Base-by-base conservation (phyloP, 306 rosid species). In the Rosa rugosa region DNA sequence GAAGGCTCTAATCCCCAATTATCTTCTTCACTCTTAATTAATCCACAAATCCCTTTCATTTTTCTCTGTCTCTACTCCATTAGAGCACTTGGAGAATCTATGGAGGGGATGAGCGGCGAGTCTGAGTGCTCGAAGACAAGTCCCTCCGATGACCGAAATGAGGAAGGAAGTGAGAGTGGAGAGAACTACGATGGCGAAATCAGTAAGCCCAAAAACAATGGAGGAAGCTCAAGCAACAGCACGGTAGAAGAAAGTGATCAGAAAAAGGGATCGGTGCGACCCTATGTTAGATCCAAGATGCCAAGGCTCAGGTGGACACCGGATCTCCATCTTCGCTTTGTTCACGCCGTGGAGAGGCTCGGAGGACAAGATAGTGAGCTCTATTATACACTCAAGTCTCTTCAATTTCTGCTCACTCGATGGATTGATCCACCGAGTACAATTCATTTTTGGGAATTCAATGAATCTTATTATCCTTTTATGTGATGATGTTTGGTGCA, bases 341-440 rank as follows among this genome's bases (percentile, higher is more conserved):
- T 91, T 85, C 91, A 95, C 84, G 96, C 99, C 41, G 89, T 95
- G 53, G 91, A 92, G 84, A 88, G 95, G 81, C 98, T 92, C 44
- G 99, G 98, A 40, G 99, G 99, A 75, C 97, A 92, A 91, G 97
- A 92, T 69, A 92, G 99, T 95, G 66, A 89, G 93, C 80, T 67
- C 47, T 40, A 40, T 40, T 40, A 18, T 40, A 38, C 25, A 17
- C 27, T 40, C 47, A 36, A 8, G 6, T 65, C 45, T 56, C 50
- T 70, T 44, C 71, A 36, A 62, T 44, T 71, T 7, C 73, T 18
- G 45, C 22, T 74, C 22, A 11, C 16, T 69, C 31, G 73, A 42
- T 11, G 18, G 53, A 22, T 44, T 18, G 11, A 67, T 31, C 67
- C 40, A 34, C 14, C n/a, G 42, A 67, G 73, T 69, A 42, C 72